Conservation (phyloP, 352 stramenopile genomes). For the Phytopythium sindhum region DNA sequence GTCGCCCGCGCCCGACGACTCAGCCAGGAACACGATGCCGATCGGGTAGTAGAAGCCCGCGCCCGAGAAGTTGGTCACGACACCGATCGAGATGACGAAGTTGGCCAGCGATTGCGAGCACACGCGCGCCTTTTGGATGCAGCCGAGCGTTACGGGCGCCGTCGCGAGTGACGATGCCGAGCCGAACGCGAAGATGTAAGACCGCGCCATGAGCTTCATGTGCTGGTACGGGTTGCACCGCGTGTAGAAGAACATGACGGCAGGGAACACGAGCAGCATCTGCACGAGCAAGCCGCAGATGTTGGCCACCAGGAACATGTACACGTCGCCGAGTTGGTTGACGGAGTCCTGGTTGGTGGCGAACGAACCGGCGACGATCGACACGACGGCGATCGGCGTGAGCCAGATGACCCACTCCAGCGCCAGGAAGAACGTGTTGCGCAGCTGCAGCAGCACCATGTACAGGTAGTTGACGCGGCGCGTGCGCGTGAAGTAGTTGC, state of each 20-base stretch:
- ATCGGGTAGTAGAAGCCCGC: conserved; percentile 64
- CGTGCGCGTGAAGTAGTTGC: conserved; percentile 58
- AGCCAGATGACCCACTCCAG: conserved; percentile 70
- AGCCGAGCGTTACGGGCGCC: conserved; percentile 58
- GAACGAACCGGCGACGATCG: conserved; percentile 59
- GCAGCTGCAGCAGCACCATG: conserved; percentile 55
- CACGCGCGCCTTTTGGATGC: conserved; percentile 53
- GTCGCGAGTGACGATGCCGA: conserved; percentile 66
- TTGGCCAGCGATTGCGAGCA: conserved; percentile 73
- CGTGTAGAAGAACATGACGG: conserved; percentile 62
- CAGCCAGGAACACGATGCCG: conserved; percentile 52
- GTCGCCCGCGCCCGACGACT: conserved; percentile 53
- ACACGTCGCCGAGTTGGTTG: conserved; percentile 39
- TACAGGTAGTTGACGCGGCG: conserved; percentile 66
- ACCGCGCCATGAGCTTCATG: conserved; percentile 60
- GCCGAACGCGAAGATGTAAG: conserved; percentile 67
- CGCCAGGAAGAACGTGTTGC: conserved; percentile 68
- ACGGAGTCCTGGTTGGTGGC: conserved; percentile 41
- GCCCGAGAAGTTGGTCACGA: conserved; percentile 55
- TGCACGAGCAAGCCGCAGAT: conserved; percentile 34
- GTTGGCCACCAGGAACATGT: conserved; percentile 48
- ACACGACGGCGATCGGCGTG: conserved; percentile 63
- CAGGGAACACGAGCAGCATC: conserved; percentile 51
- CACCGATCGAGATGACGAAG: conserved; percentile 69
- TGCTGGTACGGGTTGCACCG: conserved; percentile 66